Conservation (phyloP, 2,329 filamentous ascomycete genomes). For the Penicillium psychrosexuale region DNA sequence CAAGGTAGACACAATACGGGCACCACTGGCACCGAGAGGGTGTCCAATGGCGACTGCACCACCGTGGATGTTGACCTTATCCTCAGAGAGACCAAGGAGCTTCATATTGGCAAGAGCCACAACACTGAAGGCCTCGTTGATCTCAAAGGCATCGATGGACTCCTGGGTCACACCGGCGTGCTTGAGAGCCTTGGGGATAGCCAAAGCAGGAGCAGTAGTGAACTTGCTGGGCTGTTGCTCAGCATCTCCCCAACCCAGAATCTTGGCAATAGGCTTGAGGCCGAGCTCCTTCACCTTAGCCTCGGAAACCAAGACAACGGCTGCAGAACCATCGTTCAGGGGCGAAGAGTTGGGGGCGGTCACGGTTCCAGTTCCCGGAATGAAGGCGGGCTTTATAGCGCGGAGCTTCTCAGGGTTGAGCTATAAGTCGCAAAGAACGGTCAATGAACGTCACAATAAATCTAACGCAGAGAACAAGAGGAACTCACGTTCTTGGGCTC, state of each 20-base stretch:
- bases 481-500: constrained; percentile 80
- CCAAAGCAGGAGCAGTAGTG: constrained; percentile 87
- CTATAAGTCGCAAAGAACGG: constrained; percentile 23
- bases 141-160: constrained; percentile 90
- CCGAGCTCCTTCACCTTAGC: constrained; percentile 87
- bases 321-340: constrained; percentile 90
- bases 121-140: constrained; percentile 98
- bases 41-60: constrained; percentile 95
- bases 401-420: constrained; percentile 80
- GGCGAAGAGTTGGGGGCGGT: constrained; percentile 96
- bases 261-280: constrained; percentile 91
- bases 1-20: constrained; percentile 87
- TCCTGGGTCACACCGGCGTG: constrained; percentile 79
- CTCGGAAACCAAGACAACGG: constrained; percentile 90
- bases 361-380: constrained; percentile 73
- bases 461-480: not conserved
- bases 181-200: constrained; percentile 95
- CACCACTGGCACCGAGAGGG: constrained; percentile 88
- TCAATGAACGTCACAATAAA: not conserved
- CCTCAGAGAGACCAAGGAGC: constrained; percentile 71
- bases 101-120: constrained; percentile 97
- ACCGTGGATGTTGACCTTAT: constrained; percentile 93
- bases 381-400: constrained; percentile 79
- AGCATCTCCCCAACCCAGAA: constrained; percentile 94
- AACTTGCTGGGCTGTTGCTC: constrained; percentile 90